Evolutionary conservation across 768 basidiomycete species (phyloP).

Genomic region (Amanita exitialis): DNA sequence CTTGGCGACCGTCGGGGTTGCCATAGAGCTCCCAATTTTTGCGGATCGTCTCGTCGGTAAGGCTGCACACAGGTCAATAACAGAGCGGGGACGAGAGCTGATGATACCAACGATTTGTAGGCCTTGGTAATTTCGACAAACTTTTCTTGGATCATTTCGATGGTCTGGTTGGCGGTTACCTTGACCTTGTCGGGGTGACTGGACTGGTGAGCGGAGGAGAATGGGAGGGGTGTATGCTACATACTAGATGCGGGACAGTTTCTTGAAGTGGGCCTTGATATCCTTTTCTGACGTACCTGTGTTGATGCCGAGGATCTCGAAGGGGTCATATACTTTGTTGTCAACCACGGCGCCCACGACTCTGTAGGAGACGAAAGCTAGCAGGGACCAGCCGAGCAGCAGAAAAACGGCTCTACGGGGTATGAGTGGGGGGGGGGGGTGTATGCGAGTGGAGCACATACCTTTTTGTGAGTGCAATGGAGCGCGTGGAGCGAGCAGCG

Average conservation of each 20-base stretch:
- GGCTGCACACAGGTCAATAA: not conserved
- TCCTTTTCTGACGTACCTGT: slow-evolving; percentile 67
- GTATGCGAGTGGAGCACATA: slow-evolving; percentile 17
- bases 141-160: slow-evolving; percentile 74
- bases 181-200: slow-evolving; percentile 92
- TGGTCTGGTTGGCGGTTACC: slow-evolving; percentile 70
- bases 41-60: slow-evolving; percentile 86
- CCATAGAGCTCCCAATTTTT: slow-evolving; percentile 85
- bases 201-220: too few species aligned
- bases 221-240: too few species aligned
- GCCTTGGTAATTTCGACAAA: slow-evolving; percentile 96
- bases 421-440: not conserved
- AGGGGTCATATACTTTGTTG: slow-evolving; percentile 82
- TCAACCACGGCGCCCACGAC: slow-evolving; percentile 48
- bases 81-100: not conserved
- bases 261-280: slow-evolving; percentile 94
- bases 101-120: slow-evolving; percentile 72
- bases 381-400: slow-evolving; percentile 61
- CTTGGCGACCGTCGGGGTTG: slow-evolving; percentile 95
- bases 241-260: slow-evolving; percentile 68
- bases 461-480: slow-evolving; percentile 37
- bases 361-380: slow-evolving; percentile 60
- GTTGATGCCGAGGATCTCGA: slow-evolving; percentile 79
- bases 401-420: slow-evolving; percentile 46
- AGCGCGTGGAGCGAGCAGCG: slow-evolving; percentile 28